Evolutionary conservation across 352 stramenopile genomes (phyloP).

Genomic region (Aphanomyces cochlioides): DNA sequence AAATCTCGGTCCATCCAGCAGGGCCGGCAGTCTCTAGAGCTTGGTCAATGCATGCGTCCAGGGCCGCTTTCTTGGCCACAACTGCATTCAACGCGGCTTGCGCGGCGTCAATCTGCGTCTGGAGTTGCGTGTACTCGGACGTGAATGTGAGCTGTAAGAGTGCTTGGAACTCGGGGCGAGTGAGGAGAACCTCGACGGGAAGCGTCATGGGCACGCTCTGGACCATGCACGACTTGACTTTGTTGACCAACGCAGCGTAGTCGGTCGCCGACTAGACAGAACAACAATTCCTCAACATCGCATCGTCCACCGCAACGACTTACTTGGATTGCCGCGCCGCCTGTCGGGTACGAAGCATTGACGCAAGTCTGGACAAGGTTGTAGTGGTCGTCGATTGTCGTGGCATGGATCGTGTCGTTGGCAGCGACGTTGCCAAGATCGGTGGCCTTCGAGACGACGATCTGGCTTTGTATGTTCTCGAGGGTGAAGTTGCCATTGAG

Average conservation of each 20-base stretch:
- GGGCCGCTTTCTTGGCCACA: background rate
- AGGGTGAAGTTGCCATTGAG: conserved; percentile 4
- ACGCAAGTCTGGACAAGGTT: background rate
- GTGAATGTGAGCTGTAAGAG: background rate
- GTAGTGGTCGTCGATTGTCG: conserved; percentile 10
- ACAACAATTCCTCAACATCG: too few species aligned
- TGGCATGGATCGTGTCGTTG: conserved; percentile 6
- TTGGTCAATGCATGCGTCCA: background rate
- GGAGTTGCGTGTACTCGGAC: background rate
- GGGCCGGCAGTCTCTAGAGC: background rate
- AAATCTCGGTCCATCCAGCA: background rate
- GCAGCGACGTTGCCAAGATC: background rate
- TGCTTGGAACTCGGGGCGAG: conserved; percentile 10
- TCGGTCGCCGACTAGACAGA: background rate
- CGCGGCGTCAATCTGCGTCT: background rate
- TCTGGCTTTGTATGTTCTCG: background rate
- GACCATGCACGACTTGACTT: conserved; percentile 1
- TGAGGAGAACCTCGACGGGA: background rate
- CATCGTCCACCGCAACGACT: background rate
- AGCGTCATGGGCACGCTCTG: conserved; percentile 3
- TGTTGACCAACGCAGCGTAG: background rate
- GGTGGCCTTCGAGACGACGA: background rate
- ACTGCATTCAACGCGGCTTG: background rate
- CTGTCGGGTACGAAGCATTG: background rate
- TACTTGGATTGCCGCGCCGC: background rate